Conservation (phyloP, 1,284 basidiomycete species). For the Mycena sp. region DNA sequence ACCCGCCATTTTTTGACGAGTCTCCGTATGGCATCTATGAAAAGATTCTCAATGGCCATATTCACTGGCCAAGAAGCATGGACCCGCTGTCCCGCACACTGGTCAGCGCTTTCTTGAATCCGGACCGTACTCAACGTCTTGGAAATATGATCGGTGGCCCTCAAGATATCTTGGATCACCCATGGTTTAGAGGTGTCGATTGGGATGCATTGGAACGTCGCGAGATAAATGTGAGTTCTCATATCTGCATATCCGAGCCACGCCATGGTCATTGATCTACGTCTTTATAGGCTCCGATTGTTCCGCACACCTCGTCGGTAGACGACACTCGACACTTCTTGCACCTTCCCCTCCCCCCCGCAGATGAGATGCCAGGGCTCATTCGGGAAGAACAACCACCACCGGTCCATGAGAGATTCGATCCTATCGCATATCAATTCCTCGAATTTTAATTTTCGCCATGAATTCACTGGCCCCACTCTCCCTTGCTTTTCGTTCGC, state of each 20-base stretch:
- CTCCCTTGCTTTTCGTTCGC: conserved; percentile 19
- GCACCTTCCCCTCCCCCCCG: conserved; percentile 75
- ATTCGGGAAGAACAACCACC: conserved; percentile 66
- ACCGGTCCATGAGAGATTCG: conserved; percentile 67
- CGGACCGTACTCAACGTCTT: conserved; percentile 92
- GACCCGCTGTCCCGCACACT: conserved; percentile 79
- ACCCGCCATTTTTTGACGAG: conserved; percentile 94
- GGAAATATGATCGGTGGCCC: conserved; percentile 96
- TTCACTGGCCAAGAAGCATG: conserved; percentile 93
- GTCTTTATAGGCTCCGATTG: conserved; percentile 74
- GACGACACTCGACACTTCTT: conserved; percentile 87
- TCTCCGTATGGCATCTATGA: conserved; percentile 96
- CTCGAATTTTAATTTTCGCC: conserved; percentile 67
- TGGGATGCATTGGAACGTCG: conserved; percentile 85
- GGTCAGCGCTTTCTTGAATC: conserved; percentile 90
- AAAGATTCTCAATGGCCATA: conserved; percentile 91
- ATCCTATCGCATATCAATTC: conserved; percentile 74
- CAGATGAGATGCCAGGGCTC: conserved; percentile 83
- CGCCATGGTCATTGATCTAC: conserved; percentile 3
- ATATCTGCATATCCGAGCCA: conserved; percentile 13
- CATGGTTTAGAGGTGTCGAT: conserved; percentile 95
- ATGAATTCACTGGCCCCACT: conserved; percentile 29
- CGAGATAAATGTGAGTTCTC: conserved; percentile 73
- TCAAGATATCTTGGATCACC: conserved; percentile 91
- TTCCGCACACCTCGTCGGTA: conserved; percentile 78